Evolutionary conservation across 2,329 filamentous ascomycete species (phyloP).

Genomic region (Achaetomium macrosporum): DNA sequence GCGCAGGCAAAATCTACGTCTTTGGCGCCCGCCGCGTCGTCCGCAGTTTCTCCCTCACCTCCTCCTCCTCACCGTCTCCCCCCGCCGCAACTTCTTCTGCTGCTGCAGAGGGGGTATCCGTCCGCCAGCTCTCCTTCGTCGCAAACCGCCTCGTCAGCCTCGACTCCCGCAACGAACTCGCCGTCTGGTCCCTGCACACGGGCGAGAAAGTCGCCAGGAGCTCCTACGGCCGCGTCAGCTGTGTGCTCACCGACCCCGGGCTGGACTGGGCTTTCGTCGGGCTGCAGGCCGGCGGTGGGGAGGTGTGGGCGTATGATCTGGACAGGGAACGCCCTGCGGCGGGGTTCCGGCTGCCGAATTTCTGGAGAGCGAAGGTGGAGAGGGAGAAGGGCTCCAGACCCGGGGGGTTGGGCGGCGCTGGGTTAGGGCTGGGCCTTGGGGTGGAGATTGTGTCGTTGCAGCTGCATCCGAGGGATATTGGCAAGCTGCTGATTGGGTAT

Average conservation of each 20-base stretch:
- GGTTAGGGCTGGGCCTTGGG: neutral
- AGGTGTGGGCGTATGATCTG: slow-evolving; percentile 87
- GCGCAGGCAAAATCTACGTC: slow-evolving; percentile 81
- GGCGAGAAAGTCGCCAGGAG: slow-evolving; percentile 62
- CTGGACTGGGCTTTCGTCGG: slow-evolving; percentile 91
- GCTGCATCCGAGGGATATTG: slow-evolving; percentile 87
- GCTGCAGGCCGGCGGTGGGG: slow-evolving; percentile 73
- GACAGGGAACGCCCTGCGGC: slow-evolving; percentile 66
- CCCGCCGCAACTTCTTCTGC: neutral
- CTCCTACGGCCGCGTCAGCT: slow-evolving; percentile 69
- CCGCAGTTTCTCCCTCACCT: slow-evolving; percentile 59
- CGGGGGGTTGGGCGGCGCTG: slow-evolving; percentile 31
- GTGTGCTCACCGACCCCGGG: slow-evolving; percentile 76
- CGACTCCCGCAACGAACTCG: slow-evolving; percentile 79
- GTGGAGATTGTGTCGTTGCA: slow-evolving; percentile 62
- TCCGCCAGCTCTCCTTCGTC: slow-evolving; percentile 75
- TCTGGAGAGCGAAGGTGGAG: slow-evolving; percentile 70
- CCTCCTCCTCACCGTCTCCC: slow-evolving; percentile 44
- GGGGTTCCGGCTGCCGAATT: slow-evolving; percentile 76
- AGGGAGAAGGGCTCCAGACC: slow-evolving; percentile 48
- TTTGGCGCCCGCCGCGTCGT: slow-evolving; percentile 77
- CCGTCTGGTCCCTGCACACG: slow-evolving; percentile 72
- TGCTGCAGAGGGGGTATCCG: slow-evolving; percentile 40
- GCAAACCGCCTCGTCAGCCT: slow-evolving; percentile 79
- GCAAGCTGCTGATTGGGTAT: slow-evolving; percentile 87